Evolutionary conservation across 768 basidiomycete species (phyloP), one percentile per base, ranked within the genome.

Genomic region (Trametes punicea): DNA sequence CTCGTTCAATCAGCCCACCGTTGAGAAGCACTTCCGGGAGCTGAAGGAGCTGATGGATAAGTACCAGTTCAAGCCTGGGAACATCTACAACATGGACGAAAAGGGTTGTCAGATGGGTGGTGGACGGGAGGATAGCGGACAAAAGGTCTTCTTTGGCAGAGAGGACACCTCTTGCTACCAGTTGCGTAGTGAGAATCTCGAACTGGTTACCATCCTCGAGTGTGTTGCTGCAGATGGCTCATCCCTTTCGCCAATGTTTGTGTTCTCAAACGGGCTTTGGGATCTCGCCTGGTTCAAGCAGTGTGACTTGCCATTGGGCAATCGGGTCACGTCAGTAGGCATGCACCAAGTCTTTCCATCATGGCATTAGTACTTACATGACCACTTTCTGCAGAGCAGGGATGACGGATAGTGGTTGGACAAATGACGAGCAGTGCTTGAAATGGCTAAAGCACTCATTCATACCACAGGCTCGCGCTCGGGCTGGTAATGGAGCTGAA

Each of bases 161-260:
- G 51, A 63, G 8, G 51, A 65, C 18, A 38, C 55, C 6, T 38
- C 34, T 1, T 54, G 60, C 8, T 70, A 71, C 51, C 45, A 56
- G 16, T 45, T 65, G 6, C 49, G 62, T 9, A 69, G 64, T 59
- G 74, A 64, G 23, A 72, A 73, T 54, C 61, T 74, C 3, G 74
- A 80, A 58, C 67, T 77, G 1, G 72, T 80, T 7, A 80, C 77
- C 0, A 62, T 79, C 21, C 70, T 81, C 38, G 76, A 80, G 58
- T 67, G 69, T 47, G 62, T 76, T 3, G 74, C 71, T 46, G 73
- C 79, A 7, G 73, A 72, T 65, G 76, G 75, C 0, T 61, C 46
- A 4, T 62, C 67, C 5, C 40, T 76, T 3, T 62, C 52, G 16
- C 75, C 78, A 8, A 66, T 65, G 10, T 69, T 78, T 23, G 67